Evolutionary conservation across 2,329 filamentous ascomycete species (phyloP), one percentile per base, ranked within the genome.

Genomic region (Xylariales sp.): DNA sequence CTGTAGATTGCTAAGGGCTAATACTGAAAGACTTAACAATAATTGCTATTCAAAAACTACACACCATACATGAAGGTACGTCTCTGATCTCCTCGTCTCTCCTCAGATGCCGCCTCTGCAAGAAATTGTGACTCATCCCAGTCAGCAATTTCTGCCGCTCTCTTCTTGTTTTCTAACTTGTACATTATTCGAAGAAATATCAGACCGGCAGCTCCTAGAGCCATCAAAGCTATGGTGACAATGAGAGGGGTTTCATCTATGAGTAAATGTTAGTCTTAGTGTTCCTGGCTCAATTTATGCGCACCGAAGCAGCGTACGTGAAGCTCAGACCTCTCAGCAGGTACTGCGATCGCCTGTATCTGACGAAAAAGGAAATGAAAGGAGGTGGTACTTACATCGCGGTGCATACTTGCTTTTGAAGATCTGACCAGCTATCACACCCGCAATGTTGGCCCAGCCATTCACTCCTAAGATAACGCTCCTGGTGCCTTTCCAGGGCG

Each of bases 381-480:
- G n/a, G n/a, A n/a, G n/a, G n/a, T n/a, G 2, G 8, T 21, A 40
- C 45, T 39, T 23, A 44, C 40, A 51, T 40, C 40, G 44, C n/a
- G 46, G 47, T 14, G 40, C 38, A 19, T 50, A 49, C 25, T 42
- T 47, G 40, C 41, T 45, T 40, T 48, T 52, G 37, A 45, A 52
- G 6, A 52, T 43, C 44, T 52, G 46, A 5, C 48, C 46, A 4
- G 48, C 48, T 33, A 52, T 50, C 3, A 52, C 46, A 3, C 48
- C 49, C 5, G 49, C 49, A 7, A 52, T 21, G 16, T 52, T 52
- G 11, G 54, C 70, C 66, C 72, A 76, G 6, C 72, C 72, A 42
- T 76, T 76, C 41, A 77, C 65, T 2, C 72, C 73, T 5, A 76
- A 63, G 4, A 75, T 53, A 8, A 76, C 60, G 5, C 70, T 67